phyloP scores from a whole-genome alignment of 352 stramenopile genomes.

The Pythium inflatum region DNA sequence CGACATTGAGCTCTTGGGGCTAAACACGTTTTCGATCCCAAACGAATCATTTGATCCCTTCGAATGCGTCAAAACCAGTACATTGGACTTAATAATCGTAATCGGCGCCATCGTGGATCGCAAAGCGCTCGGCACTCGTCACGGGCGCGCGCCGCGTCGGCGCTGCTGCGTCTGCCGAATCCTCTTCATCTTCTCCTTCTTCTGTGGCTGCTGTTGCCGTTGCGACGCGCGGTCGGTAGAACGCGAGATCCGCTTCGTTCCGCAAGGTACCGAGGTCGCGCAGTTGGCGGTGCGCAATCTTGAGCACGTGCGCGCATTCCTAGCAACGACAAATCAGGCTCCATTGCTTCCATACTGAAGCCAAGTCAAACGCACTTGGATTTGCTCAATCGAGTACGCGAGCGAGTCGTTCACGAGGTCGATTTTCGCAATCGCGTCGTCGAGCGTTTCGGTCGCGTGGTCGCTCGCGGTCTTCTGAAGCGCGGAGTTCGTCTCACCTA shows the following conservation, averaged over 20 bases:
- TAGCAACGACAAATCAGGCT: no score
- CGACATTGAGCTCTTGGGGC: no score
- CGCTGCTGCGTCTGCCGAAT: not conserved
- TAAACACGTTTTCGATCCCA: no score
- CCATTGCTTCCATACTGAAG: no score
- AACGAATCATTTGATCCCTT: no score
- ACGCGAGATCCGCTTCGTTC: conserved; percentile 34
- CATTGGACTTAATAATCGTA: conserved; percentile 19
- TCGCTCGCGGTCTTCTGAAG: conserved; percentile 41
- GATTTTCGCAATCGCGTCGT: conserved; percentile 66
- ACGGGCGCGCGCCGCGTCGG: not conserved
- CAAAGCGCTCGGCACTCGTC: conserved; percentile 11
- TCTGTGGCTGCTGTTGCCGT: not conserved
- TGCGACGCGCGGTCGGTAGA: conserved; percentile 28
- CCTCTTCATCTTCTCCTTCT: not conserved
- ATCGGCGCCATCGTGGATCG: conserved; percentile 13
- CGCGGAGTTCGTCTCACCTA: conserved; percentile 54
- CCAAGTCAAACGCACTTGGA: conserved; percentile 40
- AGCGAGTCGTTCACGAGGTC: conserved; percentile 83
- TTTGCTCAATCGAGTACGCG: conserved; percentile 81
- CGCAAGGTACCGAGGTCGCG: conserved; percentile 56
- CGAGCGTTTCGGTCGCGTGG: conserved; percentile 42
- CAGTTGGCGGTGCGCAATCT: conserved; percentile 70
- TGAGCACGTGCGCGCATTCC: conserved; percentile 73
- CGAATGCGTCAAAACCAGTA: no score